Percentiles rank a stretch among this genome's conserved stretches.
Evolutionary conservation across 495 filamentous ascomycete species (phyloP).

Genomic region (Aspergillus bertholletiae): DNA sequence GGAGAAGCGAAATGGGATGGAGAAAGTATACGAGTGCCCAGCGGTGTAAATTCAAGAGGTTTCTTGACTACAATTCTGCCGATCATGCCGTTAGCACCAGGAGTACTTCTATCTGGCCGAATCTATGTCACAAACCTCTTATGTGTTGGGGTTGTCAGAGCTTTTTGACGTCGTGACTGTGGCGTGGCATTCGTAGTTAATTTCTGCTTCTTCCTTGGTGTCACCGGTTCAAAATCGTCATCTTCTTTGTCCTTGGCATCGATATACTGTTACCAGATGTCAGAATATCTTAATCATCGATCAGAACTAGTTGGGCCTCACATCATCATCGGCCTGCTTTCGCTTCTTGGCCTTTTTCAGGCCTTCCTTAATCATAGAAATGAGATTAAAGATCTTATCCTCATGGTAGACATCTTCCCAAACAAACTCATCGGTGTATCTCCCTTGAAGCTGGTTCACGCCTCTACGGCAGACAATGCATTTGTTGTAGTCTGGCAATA

Average conservation of each 20-base stretch:
- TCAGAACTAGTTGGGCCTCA: conserved; percentile 24
- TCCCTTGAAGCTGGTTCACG: conserved; percentile 80
- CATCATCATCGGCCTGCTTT: conserved; percentile 46
- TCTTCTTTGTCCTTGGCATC: conserved; percentile 44
- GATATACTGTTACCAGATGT: conserved; percentile 28
- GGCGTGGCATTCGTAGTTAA: conserved; percentile 54
- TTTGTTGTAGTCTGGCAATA: conserved; percentile 71
- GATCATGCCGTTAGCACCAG: background rate
- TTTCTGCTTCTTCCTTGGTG: conserved; percentile 58
- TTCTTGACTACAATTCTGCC: conserved; percentile 77
- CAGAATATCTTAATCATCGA: conserved; percentile 5
- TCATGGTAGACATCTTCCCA: conserved; percentile 84
- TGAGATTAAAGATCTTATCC: conserved; percentile 58
- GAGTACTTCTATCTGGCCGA: background rate
- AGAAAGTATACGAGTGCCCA: conserved; percentile 82
- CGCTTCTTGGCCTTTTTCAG: conserved; percentile 54
- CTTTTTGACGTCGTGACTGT: conserved; percentile 50
- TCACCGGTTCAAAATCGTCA: conserved; percentile 47
- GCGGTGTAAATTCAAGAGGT: conserved; percentile 89
- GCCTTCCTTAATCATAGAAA: conserved; percentile 60
- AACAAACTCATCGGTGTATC: conserved; percentile 86
- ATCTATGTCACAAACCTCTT: conserved; percentile 48
- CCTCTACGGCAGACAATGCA: conserved; percentile 87
- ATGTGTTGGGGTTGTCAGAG: conserved; percentile 66
- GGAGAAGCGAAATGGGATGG: conserved; percentile 75